Evolutionary conservation across 306 rosid species (phyloP).

Genomic region (Nissolia schottii): DNA sequence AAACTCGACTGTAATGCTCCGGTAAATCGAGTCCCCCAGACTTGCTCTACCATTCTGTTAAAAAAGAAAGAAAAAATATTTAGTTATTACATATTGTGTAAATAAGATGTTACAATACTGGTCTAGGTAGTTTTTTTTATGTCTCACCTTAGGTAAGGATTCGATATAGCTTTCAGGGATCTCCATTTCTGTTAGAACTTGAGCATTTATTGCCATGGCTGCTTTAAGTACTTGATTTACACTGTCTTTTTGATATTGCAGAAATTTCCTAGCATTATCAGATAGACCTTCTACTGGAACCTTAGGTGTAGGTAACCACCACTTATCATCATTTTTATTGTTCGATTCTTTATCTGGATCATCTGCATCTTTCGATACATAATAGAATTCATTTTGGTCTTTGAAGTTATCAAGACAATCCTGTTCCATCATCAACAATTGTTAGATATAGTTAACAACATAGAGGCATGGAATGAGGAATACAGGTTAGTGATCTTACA

Average conservation of each 20-base stretch:
- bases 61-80: neutral
- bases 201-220: slow-evolving; percentile 99
- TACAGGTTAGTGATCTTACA: slow-evolving; percentile 42
- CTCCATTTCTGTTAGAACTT: slow-evolving; percentile 86
- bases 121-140: neutral
- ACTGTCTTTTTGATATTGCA: slow-evolving; percentile 88
- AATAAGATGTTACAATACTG: neutral
- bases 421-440: slow-evolving; percentile 40
- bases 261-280: slow-evolving; percentile 68
- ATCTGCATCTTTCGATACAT: slow-evolving; percentile 60
- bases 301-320: slow-evolving; percentile 95
- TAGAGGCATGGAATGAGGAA: neutral
- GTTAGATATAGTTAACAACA: slow-evolving; percentile 7
- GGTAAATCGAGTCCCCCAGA: slow-evolving; percentile 77
- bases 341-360: slow-evolving; percentile 47
- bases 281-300: slow-evolving; percentile 86
- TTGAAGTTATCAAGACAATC: slow-evolving; percentile 86
- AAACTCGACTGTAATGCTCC: slow-evolving; percentile 73
- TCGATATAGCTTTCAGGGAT: slow-evolving; percentile 91
- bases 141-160: slow-evolving; percentile 80
- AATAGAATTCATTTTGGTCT: slow-evolving; percentile 76
- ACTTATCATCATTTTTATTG: slow-evolving; percentile 69
- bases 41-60: slow-evolving; percentile 93
- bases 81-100: neutral
- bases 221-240: slow-evolving; percentile 98